These are phyloP conservation scores for Micractinium conductrix DNA, from an alignment of 139 green algal species.

Conservation along the genomic window DNA sequence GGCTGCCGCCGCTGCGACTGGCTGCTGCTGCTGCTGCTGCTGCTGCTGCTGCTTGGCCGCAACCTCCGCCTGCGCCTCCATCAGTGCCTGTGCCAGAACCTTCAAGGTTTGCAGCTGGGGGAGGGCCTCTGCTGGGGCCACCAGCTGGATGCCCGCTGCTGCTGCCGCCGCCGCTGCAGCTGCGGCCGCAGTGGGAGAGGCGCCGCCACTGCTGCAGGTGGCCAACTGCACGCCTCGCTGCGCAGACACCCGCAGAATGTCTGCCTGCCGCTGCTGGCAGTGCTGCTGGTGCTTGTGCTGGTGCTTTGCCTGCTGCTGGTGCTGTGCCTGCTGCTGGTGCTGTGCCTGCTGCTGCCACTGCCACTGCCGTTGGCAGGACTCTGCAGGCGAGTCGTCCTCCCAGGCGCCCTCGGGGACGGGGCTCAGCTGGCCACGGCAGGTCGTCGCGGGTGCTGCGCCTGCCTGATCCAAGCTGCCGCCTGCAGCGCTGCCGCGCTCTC, in stretches of 20 bases:
- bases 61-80: conserved; percentile 16
- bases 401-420: neutral
- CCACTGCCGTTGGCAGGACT: no score
- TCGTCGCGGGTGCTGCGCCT: neutral
- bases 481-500: no score
- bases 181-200: neutral
- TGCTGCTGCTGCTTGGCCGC: conserved; percentile 15
- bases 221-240: no score
- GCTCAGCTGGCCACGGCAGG: neutral
- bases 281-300: neutral
- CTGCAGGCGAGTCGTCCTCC: neutral
- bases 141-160: neutral
- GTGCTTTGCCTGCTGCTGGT: neutral
- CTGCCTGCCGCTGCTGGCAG: neutral
- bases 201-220: neutral
- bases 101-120: conserved; percentile 12
- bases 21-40: neutral
- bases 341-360: no score
- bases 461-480: neutral
- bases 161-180: neutral
- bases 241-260: no score
- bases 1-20: neutral
- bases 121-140: neutral
- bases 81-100: conserved; percentile 13
- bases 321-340: no score